These are phyloP conservation scores for Brasenia schreberi DNA, from an alignment of 164 flowering plant species.

Conservation along the genomic window DNA sequence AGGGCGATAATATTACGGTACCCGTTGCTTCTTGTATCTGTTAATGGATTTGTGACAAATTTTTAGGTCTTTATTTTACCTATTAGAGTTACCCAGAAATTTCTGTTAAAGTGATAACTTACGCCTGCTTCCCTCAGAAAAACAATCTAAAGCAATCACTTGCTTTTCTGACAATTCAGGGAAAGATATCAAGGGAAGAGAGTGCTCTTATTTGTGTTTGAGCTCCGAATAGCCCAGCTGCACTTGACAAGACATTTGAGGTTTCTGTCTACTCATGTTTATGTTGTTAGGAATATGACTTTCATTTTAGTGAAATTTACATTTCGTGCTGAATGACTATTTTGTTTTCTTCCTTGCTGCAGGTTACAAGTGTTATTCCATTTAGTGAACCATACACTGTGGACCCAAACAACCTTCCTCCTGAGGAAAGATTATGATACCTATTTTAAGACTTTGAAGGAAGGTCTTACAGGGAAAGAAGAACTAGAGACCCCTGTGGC, in stretches of 20 bases:
- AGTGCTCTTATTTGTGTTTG: slow-evolving; percentile 86
- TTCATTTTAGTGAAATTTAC: too few species aligned
- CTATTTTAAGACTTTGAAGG: slow-evolving; percentile 66
- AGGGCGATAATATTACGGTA: slow-evolving; percentile 97
- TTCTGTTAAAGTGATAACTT: not conserved
- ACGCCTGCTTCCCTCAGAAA: not conserved
- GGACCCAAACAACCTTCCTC: slow-evolving; percentile 91
- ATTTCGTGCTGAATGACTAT: too few species aligned
- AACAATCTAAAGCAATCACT: not conserved
- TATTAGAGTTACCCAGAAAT: too few species aligned
- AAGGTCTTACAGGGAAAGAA: slow-evolving; percentile 96
- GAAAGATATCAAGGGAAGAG: slow-evolving; percentile 95
- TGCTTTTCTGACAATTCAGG: slow-evolving; percentile 30
- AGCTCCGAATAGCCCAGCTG: slow-evolving; percentile 75
- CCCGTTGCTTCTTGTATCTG: not conserved
- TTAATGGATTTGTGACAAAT: not conserved
- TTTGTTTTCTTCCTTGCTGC: slow-evolving; percentile 6
- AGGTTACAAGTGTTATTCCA: slow-evolving; percentile 88
- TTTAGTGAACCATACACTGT: slow-evolving; percentile 78
- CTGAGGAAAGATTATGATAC: slow-evolving; percentile 72
- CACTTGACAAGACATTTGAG: slow-evolving; percentile 94
- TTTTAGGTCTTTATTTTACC: too few species aligned
- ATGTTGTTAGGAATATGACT: not conserved
- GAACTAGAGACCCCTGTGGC: slow-evolving; percentile 19
- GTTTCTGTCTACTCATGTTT: slow-evolving; percentile 13